phyloP scores from a whole-genome alignment of 129 eudicot genomes.

The Logfia minima region DNA sequence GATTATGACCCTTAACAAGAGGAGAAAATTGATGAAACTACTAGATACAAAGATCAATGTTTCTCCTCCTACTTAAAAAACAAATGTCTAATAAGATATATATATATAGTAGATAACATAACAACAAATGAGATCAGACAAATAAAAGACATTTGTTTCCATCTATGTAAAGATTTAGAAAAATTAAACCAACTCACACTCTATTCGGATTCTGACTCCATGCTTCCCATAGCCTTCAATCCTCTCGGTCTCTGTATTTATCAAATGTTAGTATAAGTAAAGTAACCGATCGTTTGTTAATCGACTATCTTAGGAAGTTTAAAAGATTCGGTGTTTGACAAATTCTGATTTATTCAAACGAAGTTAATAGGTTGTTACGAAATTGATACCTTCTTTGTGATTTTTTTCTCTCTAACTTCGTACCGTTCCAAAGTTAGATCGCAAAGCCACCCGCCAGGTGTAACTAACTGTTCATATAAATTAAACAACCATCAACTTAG shows the following conservation, averaged over 20 bases:
- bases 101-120: not conserved
- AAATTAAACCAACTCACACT: not conserved
- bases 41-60: conserved; percentile 29
- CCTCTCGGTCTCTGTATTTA: conserved; percentile 83
- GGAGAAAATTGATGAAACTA: conserved; percentile 25
- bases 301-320: too few relatives aligned
- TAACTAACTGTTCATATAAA: conserved; percentile 48
- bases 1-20: conserved; percentile 10
- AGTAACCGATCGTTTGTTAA: not conserved
- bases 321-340: too few relatives aligned
- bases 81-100: conserved; percentile 7
- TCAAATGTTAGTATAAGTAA: not conserved
- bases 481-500: not conserved
- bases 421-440: conserved; percentile 76
- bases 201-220: conserved; percentile 81
- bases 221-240: conserved; percentile 81
- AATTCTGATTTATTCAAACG: too few relatives aligned
- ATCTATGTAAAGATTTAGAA: not conserved
- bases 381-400: conserved; percentile 64
- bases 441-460: conserved; percentile 86
- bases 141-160: conserved; percentile 18
- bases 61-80: conserved; percentile 26
- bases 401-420: conserved; percentile 90
- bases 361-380: too few relatives aligned
- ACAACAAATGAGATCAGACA: conserved; percentile 7